Conservation (phyloP, 2,329 filamentous ascomycete genomes). For the Biscogniauxia marginata region DNA sequence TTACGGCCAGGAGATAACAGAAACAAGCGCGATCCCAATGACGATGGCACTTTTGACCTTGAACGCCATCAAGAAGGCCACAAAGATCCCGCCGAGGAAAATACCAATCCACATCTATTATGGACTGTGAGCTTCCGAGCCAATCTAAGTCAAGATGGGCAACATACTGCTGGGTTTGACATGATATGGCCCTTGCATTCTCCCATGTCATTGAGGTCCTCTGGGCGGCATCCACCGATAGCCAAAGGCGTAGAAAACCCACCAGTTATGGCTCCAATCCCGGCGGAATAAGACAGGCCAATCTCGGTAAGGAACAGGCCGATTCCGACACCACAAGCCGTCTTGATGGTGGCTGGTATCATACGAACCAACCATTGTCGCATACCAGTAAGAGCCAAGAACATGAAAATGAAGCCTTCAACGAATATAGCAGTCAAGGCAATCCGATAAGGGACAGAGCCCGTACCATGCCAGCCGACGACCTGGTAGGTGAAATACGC, state of each 20-base stretch:
- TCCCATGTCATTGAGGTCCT: slow-evolving; percentile 49
- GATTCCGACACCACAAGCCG: slow-evolving; percentile 64
- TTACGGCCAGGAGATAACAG: slow-evolving; percentile 72
- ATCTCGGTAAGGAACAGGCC: slow-evolving; percentile 64
- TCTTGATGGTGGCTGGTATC: slow-evolving; percentile 64
- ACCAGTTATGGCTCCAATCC: slow-evolving; percentile 80
- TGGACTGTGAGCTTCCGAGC: slow-evolving; percentile 15
- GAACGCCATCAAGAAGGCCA: slow-evolving; percentile 77
- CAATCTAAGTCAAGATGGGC: not conserved
- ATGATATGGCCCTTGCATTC: slow-evolving; percentile 64
- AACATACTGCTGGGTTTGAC: slow-evolving; percentile 66
- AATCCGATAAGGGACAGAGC: slow-evolving; percentile 56
- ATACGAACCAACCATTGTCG: slow-evolving; percentile 70
- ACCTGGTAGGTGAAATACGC: slow-evolving; percentile 69
- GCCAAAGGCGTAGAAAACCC: slow-evolving; percentile 68
- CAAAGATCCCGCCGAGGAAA: slow-evolving; percentile 75
- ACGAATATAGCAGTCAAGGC: slow-evolving; percentile 65
- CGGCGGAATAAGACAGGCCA: slow-evolving; percentile 72
- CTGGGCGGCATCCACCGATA: slow-evolving; percentile 68
- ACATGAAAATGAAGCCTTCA: slow-evolving; percentile 63
- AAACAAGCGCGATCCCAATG: slow-evolving; percentile 69
- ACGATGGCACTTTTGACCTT: slow-evolving; percentile 74
- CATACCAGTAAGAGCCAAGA: slow-evolving; percentile 65
- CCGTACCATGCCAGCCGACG: slow-evolving; percentile 58
- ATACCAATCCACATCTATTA: slow-evolving; percentile 79